phyloP scores from a whole-genome alignment of 306 rosid genomes.

The Pterocarpus macrocarpus region DNA sequence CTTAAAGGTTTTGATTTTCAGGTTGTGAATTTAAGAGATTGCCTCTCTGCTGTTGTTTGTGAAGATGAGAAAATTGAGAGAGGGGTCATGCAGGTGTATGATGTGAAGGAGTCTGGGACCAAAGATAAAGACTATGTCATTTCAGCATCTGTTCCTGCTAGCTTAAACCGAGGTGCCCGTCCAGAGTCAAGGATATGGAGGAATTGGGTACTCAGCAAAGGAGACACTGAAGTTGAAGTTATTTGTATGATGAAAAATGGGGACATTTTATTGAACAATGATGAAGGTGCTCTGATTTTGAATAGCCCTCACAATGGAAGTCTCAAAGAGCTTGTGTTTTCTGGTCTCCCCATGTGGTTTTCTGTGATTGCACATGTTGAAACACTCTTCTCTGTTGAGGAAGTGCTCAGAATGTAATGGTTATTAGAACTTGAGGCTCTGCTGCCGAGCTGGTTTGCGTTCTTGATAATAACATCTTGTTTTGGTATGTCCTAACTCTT shows the following conservation, averaged over 20 bases:
- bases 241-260: background rate
- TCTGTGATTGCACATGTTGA: slow-evolving; percentile 2
- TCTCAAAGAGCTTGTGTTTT: background rate
- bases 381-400: background rate
- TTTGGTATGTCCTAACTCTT: background rate
- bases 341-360: slow-evolving; percentile 37
- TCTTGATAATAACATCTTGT: background rate
- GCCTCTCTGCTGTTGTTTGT: slow-evolving; percentile 18
- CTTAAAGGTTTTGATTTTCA: no score
- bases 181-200: slow-evolving; percentile 7
- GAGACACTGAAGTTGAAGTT: background rate
- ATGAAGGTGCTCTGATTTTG: slow-evolving; percentile 8
- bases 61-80: background rate
- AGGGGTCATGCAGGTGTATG: slow-evolving; percentile 20
- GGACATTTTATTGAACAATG: slow-evolving; percentile 1
- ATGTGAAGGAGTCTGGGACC: slow-evolving; percentile 10
- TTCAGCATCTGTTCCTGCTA: background rate
- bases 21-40: background rate
- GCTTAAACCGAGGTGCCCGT: background rate
- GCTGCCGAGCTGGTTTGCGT: background rate
- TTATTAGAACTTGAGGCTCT: no score
- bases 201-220: background rate
- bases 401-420: background rate
- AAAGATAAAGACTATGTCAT: background rate
- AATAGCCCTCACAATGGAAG: background rate